Conservation (phyloP, 1,284 basidiomycete genomes). For the Moesziomyces antarcticus region DNA sequence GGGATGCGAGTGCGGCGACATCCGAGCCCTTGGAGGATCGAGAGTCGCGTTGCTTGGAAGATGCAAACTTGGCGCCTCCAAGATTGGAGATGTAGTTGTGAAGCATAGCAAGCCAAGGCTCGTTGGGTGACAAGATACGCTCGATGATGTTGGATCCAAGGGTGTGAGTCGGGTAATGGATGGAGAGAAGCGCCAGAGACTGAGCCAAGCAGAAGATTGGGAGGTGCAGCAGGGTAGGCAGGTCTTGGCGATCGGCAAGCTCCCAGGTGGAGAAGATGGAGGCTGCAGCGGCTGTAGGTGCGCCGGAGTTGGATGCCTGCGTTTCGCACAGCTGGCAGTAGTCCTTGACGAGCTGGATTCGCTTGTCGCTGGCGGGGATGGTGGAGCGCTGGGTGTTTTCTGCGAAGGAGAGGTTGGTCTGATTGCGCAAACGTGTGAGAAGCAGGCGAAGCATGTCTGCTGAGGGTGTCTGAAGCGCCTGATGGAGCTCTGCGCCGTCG, state of each 20-base stretch:
- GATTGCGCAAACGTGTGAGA: constrained; percentile 38
- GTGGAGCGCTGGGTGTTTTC: constrained; percentile 37
- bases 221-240: constrained; percentile 46
- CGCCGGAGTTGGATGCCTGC: constrained; percentile 26
- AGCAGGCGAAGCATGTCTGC: constrained; percentile 36
- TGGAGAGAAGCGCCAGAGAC: constrained; percentile 54
- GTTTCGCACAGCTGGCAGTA: constrained; percentile 47
- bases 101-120: constrained; percentile 50
- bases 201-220: constrained; percentile 60
- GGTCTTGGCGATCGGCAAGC: constrained; percentile 41
- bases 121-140: constrained; percentile 41
- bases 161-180: constrained; percentile 59
- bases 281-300: constrained; percentile 24
- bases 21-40: constrained; percentile 33
- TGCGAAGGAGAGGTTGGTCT: constrained; percentile 36
- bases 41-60: constrained; percentile 23
- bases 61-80: constrained; percentile 23
- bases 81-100: constrained; percentile 52
- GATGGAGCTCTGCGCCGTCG: constrained; percentile 29
- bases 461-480: constrained; percentile 41
- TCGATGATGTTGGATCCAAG: constrained; percentile 54
- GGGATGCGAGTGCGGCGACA: constrained; percentile 42
- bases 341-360: constrained; percentile 41
- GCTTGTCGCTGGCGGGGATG: constrained; percentile 38
- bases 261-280: constrained; percentile 47